Evolutionary conservation across 441 rosid genomes (phyloP).

Genomic region (Daphne laureola): DNA sequence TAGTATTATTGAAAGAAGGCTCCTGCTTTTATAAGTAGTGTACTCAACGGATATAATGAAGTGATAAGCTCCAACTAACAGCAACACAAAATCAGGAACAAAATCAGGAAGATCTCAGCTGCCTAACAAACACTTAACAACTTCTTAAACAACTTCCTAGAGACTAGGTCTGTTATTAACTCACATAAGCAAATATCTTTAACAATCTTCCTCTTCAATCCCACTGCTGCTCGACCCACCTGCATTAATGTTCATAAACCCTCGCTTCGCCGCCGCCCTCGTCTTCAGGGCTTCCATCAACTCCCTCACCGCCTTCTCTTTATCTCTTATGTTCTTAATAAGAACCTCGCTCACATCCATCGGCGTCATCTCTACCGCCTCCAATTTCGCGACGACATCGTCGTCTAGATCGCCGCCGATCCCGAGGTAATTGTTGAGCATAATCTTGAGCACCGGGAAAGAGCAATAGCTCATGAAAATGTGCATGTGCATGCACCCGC

Average conservation of each 20-base stretch:
- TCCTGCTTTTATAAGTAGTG: too few species aligned
- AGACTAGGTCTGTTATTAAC: too few species aligned
- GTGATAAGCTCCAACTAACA: too few species aligned
- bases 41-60: too few species aligned
- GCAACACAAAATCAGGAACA: too few species aligned
- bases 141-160: too few species aligned
- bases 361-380: conserved; percentile 73
- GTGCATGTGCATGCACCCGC: conserved; percentile 97
- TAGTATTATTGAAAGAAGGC: too few species aligned
- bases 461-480: conserved; percentile 75
- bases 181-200: too few species aligned
- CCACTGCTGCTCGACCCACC: conserved; percentile 19
- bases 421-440: conserved; percentile 61
- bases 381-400: conserved; percentile 32
- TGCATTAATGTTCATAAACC: conserved; percentile 22
- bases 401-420: conserved; percentile 31
- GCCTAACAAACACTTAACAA: too few species aligned
- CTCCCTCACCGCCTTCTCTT: conserved; percentile 48
- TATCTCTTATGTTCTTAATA: conserved; percentile 56
- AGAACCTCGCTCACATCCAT: conserved; percentile 82
- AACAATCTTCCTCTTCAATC: conserved; percentile 32
- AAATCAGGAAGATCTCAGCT: too few species aligned
- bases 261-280: conserved; percentile 32
- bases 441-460: conserved; percentile 51
- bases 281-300: conserved; percentile 42